phyloP scores from a whole-genome alignment of 116 monocot species.

The Iris pallida region DNA sequence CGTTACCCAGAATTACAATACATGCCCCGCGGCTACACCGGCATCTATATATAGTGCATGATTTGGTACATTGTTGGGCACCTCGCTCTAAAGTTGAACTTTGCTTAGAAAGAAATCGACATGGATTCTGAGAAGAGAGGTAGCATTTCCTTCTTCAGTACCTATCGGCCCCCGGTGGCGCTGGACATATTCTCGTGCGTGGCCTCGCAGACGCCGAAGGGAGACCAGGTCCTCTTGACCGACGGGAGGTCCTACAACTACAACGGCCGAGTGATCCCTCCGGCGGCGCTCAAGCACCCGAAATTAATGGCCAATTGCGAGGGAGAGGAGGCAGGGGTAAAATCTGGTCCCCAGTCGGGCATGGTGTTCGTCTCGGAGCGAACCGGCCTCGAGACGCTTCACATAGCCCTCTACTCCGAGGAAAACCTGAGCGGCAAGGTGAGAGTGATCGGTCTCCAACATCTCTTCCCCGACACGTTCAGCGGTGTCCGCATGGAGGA shows the following conservation, averaged over 20 bases:
- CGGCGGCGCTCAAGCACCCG: neutral
- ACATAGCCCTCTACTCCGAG: neutral
- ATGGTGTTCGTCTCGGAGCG: slow-evolving; percentile 2
- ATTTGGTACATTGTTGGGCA: too few species aligned
- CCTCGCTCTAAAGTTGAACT: too few species aligned
- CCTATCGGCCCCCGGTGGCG: neutral
- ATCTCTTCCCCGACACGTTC: neutral
- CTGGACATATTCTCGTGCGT: neutral
- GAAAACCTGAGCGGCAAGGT: neutral
- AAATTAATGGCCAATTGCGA: neutral
- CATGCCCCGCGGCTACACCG: too few species aligned
- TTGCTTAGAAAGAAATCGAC: too few species aligned
- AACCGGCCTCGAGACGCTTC: neutral
- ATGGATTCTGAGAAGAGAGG: neutral
- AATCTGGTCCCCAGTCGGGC: too few species aligned
- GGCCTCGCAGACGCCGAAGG: neutral
- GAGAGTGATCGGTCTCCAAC: neutral
- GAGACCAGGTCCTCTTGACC: neutral
- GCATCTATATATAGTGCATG: too few species aligned
- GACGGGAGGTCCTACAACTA: slow-evolving; percentile 1
- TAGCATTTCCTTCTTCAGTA: slow-evolving; percentile 5
- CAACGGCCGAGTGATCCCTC: slow-evolving; percentile 3
- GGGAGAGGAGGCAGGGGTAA: neutral
- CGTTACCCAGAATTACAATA: too few species aligned
- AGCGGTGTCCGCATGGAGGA: slow-evolving; percentile 1